Percentiles rank a stretch among this genome's conserved stretches.
phyloP scores from a whole-genome alignment of 2,329 filamentous ascomycete species.

The Aspergillaceae sp. region DNA sequence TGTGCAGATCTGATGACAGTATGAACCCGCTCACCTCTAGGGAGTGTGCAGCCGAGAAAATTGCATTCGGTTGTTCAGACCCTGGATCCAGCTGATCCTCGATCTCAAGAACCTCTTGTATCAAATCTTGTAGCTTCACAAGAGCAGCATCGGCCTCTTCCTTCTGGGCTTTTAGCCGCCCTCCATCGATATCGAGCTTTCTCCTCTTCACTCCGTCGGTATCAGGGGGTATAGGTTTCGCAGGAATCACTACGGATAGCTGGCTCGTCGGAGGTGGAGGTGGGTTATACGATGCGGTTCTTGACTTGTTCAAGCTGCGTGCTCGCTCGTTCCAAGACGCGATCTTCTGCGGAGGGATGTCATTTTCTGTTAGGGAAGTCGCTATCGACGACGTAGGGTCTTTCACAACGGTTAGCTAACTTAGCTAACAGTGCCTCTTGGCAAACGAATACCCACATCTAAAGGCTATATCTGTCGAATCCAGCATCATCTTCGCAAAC shows the following conservation, averaged over 20 bases:
- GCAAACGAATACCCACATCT: constrained; percentile 26
- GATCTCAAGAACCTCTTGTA: constrained; percentile 65
- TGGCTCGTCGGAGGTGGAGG: constrained; percentile 19
- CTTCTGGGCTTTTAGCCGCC: constrained; percentile 63
- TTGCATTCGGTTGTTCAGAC: constrained; percentile 40
- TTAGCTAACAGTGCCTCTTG: too few species aligned
- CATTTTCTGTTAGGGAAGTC: constrained; percentile 15
- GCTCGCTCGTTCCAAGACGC: constrained; percentile 17
- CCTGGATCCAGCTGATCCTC: constrained; percentile 58
- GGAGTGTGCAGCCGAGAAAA: constrained; percentile 39
- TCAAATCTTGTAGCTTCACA: constrained; percentile 58
- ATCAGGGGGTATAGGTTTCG: constrained; percentile 33
- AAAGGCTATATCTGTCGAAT: constrained; percentile 37
- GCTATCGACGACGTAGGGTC: constrained; percentile 24
- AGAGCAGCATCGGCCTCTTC: constrained; percentile 70
- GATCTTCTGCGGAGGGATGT: constrained; percentile 13
- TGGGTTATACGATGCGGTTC: constrained; percentile 29
- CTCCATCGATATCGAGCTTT: too few species aligned
- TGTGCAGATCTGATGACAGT: constrained; percentile 60
- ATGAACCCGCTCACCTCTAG: constrained; percentile 32
- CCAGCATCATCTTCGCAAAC: constrained; percentile 49
- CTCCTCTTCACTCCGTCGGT: constrained; percentile 47
- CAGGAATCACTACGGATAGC: constrained; percentile 42
- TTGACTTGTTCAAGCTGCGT: constrained; percentile 32
- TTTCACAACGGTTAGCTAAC: constrained; percentile 14